phyloP scores from a whole-genome alignment of 2,329 filamentous ascomycete genomes.

The Alternaria sp. region DNA sequence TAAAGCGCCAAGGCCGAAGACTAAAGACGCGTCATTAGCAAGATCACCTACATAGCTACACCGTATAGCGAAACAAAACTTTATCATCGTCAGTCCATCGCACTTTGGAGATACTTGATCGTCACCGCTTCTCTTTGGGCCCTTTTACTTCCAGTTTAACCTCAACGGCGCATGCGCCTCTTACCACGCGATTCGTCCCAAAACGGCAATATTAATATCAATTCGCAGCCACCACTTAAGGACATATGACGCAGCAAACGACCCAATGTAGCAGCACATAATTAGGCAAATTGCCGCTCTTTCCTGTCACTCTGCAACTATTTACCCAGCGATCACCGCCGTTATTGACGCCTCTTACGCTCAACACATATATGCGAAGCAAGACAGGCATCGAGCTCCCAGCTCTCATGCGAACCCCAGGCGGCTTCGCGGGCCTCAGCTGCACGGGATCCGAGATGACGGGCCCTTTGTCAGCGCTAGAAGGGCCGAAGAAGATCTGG shows the following conservation, averaged over 20 bases:
- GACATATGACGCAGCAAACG: neutral
- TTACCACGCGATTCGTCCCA: neutral
- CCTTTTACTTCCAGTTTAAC: neutral
- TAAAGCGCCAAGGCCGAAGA: neutral
- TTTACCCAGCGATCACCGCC: neutral
- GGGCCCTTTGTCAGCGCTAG: slow-evolving; percentile 24
- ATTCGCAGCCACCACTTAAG: neutral
- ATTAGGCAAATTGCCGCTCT: slow-evolving; percentile 2
- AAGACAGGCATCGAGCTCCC: slow-evolving; percentile 7
- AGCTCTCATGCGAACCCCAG: slow-evolving; percentile 9
- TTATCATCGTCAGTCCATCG: neutral
- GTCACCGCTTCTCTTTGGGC: neutral
- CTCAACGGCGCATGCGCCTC: neutral
- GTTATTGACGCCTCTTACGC: neutral
- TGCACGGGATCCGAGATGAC: slow-evolving; percentile 21
- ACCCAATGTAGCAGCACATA: neutral
- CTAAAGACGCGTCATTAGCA: neutral
- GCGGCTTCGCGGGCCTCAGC: slow-evolving; percentile 12
- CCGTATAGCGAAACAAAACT: neutral
- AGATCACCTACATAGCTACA: neutral
- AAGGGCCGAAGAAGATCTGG: slow-evolving; percentile 25
- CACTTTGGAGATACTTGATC: neutral
- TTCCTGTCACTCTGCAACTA: neutral
- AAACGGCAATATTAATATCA: slow-evolving; percentile 10
- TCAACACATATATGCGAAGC: slow-evolving; percentile 1